Base-by-base conservation (phyloP, 208 protist species). In the Trypanosoma platydactyli region DNA sequence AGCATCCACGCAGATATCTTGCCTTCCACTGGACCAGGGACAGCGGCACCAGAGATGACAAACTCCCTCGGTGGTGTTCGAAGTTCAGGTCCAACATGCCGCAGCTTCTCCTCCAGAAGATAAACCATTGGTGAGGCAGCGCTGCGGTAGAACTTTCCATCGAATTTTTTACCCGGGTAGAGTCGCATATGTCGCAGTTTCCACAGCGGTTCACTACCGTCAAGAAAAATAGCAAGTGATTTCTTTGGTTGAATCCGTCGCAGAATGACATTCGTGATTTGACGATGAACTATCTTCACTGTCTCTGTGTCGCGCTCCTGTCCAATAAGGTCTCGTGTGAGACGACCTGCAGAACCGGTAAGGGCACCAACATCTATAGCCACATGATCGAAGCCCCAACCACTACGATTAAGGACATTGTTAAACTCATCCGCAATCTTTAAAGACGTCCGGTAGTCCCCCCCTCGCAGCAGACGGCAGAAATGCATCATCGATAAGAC, bases 121-220 rank as follows among this genome's bases (percentile, higher is more conserved):
- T 89, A 87, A 35, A 80, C 68, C 79, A 89, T 84, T 40, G 88
- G 80, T 0, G 81, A 89, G 41, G 77, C 88, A 15, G 83, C 83
- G 74, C 84, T 88, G 53, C 84, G 82, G 68, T 88, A 88, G 58
- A 91, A 87, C 33, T 73, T 67, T 3, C 69, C 48, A 35, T 89
- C 82, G 70, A 83, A 89, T 20, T 75, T 76, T 22, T 79, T 80
- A 6, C 77, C 79, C 38, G 83, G 83, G 49, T 84, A 84, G 35
- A 81, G 72, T 45, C 88, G 81, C 48, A 71, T 81, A 30, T 80
- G 74, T 45, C 84, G 79, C 5, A 88, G 58, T 66, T 80, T 79
- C 88, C 88, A 94, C 20, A 94, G 84, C 42, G 84, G 84, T 44
- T 79, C 80, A 40, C 65, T 79, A 40, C 88, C 88, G 56, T 91